Percentiles rank a stretch among this genome's conserved stretches.
These are phyloP conservation scores for Pedinophyceae sp. DNA, from an alignment of 139 green algal genomes.

Conservation along the genomic window DNA sequence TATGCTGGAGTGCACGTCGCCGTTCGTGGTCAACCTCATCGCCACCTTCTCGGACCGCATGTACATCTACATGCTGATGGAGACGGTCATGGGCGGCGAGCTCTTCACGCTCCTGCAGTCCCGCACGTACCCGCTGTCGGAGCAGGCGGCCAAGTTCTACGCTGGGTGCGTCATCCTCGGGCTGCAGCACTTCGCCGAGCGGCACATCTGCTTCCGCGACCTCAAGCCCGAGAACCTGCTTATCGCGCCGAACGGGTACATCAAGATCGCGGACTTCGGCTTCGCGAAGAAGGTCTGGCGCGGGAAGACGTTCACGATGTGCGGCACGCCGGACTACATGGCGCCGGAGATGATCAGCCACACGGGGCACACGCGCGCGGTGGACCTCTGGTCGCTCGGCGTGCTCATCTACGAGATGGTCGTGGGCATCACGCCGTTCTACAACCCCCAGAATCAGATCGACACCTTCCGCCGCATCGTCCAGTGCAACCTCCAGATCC, in stretches of 20 bases:
- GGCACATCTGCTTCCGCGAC: constrained; percentile 56
- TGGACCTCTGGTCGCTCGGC: constrained; percentile 76
- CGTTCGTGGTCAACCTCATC: constrained; percentile 70
- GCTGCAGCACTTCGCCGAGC: constrained; percentile 70
- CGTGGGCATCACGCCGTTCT: constrained; percentile 68
- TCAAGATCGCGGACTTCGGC: constrained; percentile 76
- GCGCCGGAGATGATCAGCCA: constrained; percentile 78
- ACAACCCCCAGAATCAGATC: constrained; percentile 53
- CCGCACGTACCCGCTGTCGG: constrained; percentile 32
- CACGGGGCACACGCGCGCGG: constrained; percentile 42
- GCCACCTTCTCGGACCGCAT: constrained; percentile 36
- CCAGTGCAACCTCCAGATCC: background rate
- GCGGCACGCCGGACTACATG: constrained; percentile 90
- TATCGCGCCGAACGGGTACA: constrained; percentile 37
- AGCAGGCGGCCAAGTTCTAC: constrained; percentile 74
- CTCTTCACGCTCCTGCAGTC: constrained; percentile 80
- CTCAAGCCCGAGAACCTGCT: constrained; percentile 62
- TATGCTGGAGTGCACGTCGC: constrained; percentile 40
- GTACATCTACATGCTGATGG: constrained; percentile 75
- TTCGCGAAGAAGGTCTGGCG: constrained; percentile 57
- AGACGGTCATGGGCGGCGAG: constrained; percentile 77
- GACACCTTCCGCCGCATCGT: constrained; percentile 74
- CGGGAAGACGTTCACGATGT: constrained; percentile 77
- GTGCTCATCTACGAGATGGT: constrained; percentile 84
- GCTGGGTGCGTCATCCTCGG: constrained; percentile 59